Percentiles rank a stretch among this genome's conserved stretches.
Evolutionary conservation across 768 basidiomycete species (phyloP).

Genomic region (Phylloporus arenicola): DNA sequence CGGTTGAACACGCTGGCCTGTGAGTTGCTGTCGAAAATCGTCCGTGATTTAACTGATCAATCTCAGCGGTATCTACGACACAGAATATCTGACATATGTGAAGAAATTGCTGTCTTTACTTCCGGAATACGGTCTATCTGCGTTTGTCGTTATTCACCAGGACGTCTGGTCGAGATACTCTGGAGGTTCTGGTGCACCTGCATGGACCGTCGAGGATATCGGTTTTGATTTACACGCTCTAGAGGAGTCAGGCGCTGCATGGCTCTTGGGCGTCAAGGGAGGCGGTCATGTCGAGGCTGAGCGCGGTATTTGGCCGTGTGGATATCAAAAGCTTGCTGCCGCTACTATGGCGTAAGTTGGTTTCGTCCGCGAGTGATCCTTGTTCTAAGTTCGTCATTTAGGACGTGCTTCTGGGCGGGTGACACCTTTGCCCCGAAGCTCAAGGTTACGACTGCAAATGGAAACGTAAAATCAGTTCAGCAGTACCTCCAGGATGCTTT

Average conservation of each 20-base stretch:
- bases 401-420: constrained; percentile 93
- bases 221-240: constrained; percentile 81
- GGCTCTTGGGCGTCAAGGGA: constrained; percentile 74
- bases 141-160: constrained; percentile 83
- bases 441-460: constrained; percentile 41
- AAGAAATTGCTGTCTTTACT: constrained; percentile 60
- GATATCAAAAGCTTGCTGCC: constrained; percentile 90
- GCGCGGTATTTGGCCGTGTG: constrained; percentile 86
- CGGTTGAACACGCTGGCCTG: constrained; percentile 92
- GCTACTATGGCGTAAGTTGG: constrained; percentile 81
- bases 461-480: constrained; percentile 62
- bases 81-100: constrained; percentile 77
- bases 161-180: constrained; percentile 95
- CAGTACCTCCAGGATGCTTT: constrained; percentile 78
- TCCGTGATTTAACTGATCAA: not conserved
- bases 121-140: constrained; percentile 65
- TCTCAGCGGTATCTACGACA: constrained; percentile 75
- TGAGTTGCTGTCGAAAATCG: constrained; percentile 38
- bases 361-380: constrained; percentile 1
- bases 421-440: constrained; percentile 80
- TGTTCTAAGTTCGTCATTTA: constrained; percentile 24
- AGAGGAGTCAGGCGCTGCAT: constrained; percentile 82
- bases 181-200: constrained; percentile 94
- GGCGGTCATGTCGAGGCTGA: constrained; percentile 74
- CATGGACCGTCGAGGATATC: constrained; percentile 84